Conservation (phyloP, 345 rosid species). For the Eucalyptus sp. region DNA sequence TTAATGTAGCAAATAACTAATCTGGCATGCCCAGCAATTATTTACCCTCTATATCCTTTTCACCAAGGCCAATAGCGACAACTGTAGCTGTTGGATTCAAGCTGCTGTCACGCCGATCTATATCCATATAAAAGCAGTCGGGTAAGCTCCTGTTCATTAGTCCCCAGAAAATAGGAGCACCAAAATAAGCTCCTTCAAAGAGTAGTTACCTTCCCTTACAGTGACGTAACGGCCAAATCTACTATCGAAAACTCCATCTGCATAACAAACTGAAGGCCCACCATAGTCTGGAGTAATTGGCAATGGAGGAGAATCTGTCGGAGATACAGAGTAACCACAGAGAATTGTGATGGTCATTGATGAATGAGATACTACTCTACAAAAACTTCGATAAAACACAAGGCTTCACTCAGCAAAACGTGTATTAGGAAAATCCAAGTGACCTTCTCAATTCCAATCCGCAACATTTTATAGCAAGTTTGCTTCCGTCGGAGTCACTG, state of each 20-base stretch:
- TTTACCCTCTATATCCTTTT: slow-evolving; percentile 42
- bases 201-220: slow-evolving; percentile 68
- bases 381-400: neutral
- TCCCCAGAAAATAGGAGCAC: neutral
- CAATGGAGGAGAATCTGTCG: slow-evolving; percentile 37
- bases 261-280: slow-evolving; percentile 49
- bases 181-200: neutral
- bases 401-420: neutral
- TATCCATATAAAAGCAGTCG: neutral
- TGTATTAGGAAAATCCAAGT: neutral
- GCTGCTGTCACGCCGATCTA: slow-evolving; percentile 61
- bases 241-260: slow-evolving; percentile 84
- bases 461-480: neutral
- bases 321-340: neutral
- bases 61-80: slow-evolving; percentile 32
- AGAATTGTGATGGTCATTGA: neutral
- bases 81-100: slow-evolving; percentile 52
- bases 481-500: neutral
- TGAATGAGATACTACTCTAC: neutral
- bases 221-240: slow-evolving; percentile 53
- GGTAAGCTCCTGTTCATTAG: neutral
- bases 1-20: neutral
- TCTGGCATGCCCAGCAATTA: neutral
- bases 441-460: neutral
- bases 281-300: slow-evolving; percentile 82